These are phyloP conservation scores for Thermoascus crustaceus DNA, from an alignment of 2,329 filamentous ascomycete genomes.

Conservation along the genomic window DNA sequence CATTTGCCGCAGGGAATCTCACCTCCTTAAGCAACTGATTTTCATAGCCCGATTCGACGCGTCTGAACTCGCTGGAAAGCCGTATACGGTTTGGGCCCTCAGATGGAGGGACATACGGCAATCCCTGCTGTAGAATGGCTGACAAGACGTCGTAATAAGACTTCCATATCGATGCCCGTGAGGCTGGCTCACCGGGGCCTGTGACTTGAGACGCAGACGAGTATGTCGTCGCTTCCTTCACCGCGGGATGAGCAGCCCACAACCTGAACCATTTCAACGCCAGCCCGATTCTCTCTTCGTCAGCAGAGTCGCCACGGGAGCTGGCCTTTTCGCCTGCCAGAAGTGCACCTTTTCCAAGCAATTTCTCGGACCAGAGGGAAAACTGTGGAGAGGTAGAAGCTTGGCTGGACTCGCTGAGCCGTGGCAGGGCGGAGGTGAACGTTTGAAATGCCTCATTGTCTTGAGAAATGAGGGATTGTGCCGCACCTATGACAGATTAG, in stretches of 20 bases:
- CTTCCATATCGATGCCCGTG: slow-evolving; percentile 59
- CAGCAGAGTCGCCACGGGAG: slow-evolving; percentile 12
- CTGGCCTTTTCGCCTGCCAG: slow-evolving; percentile 50
- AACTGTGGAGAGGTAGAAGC: slow-evolving; percentile 52
- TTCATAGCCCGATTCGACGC: slow-evolving; percentile 73
- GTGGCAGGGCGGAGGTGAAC: slow-evolving; percentile 58
- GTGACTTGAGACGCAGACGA: slow-evolving; percentile 12
- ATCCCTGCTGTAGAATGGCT: slow-evolving; percentile 55
- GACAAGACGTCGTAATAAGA: slow-evolving; percentile 78
- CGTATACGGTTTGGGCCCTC: slow-evolving; percentile 46
- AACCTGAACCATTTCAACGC: slow-evolving; percentile 43
- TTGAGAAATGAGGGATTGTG: slow-evolving; percentile 36
- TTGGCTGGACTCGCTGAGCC: slow-evolving; percentile 40
- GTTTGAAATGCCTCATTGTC: slow-evolving; percentile 54
- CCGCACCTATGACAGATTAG: slow-evolving; percentile 31
- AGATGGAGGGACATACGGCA: slow-evolving; percentile 28
- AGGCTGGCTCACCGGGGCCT: slow-evolving; percentile 14
- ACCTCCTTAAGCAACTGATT: slow-evolving; percentile 68
- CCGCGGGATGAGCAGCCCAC: slow-evolving; percentile 33
- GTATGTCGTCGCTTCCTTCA: slow-evolving; percentile 22
- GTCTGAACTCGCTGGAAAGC: slow-evolving; percentile 68
- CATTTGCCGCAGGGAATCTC: slow-evolving; percentile 73
- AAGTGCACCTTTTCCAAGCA: slow-evolving; percentile 67
- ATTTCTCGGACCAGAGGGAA: slow-evolving; percentile 68
- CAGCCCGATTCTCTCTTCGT: slow-evolving; percentile 22